phyloP scores from a whole-genome alignment of 2,329 filamentous ascomycete genomes.

The Cordyceps cateniannulata region DNA sequence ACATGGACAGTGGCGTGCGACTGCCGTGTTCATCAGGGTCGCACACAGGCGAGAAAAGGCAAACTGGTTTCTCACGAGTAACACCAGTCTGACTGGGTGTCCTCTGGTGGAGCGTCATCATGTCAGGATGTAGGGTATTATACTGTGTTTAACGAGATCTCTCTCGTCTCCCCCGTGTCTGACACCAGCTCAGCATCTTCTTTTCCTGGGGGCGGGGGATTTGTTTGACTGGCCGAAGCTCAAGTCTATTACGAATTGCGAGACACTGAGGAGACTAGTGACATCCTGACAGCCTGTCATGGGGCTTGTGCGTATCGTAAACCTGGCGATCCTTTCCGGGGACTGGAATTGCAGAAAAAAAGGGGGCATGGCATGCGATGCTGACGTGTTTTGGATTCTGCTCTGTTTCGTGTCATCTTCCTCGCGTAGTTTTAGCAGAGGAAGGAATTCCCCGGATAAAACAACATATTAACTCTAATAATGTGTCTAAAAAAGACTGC shows the following conservation, averaged over 20 bases:
- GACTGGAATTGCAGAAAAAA: not conserved
- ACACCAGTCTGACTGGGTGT: too few species aligned
- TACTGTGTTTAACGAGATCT: too few species aligned
- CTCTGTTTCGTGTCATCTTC: not conserved
- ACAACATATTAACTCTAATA: not conserved
- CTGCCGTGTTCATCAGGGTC: too few species aligned
- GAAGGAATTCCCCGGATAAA: not conserved
- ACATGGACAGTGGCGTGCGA: too few species aligned
- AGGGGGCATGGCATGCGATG: not conserved
- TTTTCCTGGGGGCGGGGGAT: not conserved
- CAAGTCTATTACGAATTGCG: slow-evolving; percentile 9
- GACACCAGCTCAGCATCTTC: not conserved
- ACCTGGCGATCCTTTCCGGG: not conserved
- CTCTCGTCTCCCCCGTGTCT: not conserved
- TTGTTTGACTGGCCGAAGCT: not conserved
- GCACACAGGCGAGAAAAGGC: too few species aligned
- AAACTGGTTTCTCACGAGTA: too few species aligned
- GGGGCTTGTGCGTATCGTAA: not conserved
- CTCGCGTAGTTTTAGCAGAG: not conserved
- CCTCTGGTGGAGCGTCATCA: too few species aligned
- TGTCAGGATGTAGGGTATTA: too few species aligned
- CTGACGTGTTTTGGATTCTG: not conserved
- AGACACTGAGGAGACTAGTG: not conserved
- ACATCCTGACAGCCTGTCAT: not conserved
- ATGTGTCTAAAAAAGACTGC: not conserved